Evolutionary conservation across 2,329 filamentous ascomycete genomes (phyloP), one percentile per base, ranked within the genome.

Genomic region (Pseudogymnoascus sp.): DNA sequence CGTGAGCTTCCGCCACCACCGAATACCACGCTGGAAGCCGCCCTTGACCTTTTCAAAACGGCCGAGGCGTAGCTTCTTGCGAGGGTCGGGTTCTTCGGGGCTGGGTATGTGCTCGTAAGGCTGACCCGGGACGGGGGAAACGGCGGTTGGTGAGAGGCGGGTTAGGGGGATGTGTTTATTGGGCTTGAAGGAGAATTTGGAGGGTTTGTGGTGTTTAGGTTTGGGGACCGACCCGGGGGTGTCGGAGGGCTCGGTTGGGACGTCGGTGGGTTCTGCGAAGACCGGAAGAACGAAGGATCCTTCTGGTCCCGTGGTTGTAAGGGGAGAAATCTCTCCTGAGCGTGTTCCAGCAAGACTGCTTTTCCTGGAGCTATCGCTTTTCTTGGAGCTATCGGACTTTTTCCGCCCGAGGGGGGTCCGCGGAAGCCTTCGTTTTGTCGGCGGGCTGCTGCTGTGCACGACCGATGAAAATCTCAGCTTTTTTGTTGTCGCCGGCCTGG

Each of bases 1-100:
- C 3, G 67, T 8, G 43, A 64, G 11, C 5, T 58, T 43, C 35
- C 67, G 59, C 36, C 57, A 59, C 33, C 61, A 63, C 14, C 67
- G 63, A 9, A 53, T 12, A 53, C n/a, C 25, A n/a, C 47, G 47
- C 11, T 53, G 47, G 9, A 12, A 4, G 5, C n/a, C n/a, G n/a
- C n/a, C 28, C n/a, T 53, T 53, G 2, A 30, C 25, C 47, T 33
- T 53, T n/a, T 30, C n/a, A 2, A 18, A n/a, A 18, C 28, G 43
- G 4, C 8, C 25, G 8, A 50, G 22, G 4, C 25, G 25, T 25
- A 53, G 28, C 18, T 33, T 33, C 28, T 53, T 53, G 2, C 18
- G 15, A 3, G 47, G 47, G 9, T 33, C 14, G n/a, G 47, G 47
- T 12, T 53, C 47, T 6, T 53, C 47, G 9, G 28, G 47, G 9